phyloP scores from a whole-genome alignment of 75 land plant genomes.

The Sequoiadendron giganteum region DNA sequence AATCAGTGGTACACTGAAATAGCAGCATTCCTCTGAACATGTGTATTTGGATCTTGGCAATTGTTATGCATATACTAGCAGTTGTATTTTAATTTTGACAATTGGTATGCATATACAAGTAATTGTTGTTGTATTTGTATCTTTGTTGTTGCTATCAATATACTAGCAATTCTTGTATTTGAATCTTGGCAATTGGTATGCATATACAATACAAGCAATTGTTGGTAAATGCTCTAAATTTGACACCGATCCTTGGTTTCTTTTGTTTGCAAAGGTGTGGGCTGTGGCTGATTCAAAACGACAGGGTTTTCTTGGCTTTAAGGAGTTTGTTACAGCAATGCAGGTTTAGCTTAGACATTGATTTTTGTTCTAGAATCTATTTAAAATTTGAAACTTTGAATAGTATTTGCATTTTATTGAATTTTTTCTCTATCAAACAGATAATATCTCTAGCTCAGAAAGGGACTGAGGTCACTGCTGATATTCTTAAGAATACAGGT shows the following conservation, averaged over 20 bases:
- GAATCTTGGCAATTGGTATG: too few relatives aligned
- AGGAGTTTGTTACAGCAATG: slow-evolving; percentile 92
- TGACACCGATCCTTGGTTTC: neutral
- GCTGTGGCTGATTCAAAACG: slow-evolving; percentile 89
- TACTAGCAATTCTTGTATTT: too few relatives aligned
- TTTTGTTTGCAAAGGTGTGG: slow-evolving; percentile 68
- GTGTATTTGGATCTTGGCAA: neutral
- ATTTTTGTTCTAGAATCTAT: neutral
- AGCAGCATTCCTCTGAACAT: neutral
- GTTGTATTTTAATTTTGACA: neutral
- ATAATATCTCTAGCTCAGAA: slow-evolving; percentile 82
- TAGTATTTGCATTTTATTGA: neutral
- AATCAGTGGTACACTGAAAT: too few relatives aligned
- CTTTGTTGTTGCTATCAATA: too few relatives aligned
- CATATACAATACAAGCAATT: neutral
- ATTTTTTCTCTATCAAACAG: slow-evolving; percentile 30
- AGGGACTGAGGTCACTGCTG: slow-evolving; percentile 56
- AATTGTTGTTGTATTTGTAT: neutral
- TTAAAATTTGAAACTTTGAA: neutral
- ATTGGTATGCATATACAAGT: neutral
- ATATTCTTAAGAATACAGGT: slow-evolving; percentile 49
- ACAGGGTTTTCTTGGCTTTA: slow-evolving; percentile 89
- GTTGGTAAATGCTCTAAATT: neutral
- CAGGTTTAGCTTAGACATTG: slow-evolving; percentile 50
- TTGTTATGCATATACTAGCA: neutral